Conservation (phyloP, 352 stramenopile genomes). For the Phytophthora brassicae region DNA sequence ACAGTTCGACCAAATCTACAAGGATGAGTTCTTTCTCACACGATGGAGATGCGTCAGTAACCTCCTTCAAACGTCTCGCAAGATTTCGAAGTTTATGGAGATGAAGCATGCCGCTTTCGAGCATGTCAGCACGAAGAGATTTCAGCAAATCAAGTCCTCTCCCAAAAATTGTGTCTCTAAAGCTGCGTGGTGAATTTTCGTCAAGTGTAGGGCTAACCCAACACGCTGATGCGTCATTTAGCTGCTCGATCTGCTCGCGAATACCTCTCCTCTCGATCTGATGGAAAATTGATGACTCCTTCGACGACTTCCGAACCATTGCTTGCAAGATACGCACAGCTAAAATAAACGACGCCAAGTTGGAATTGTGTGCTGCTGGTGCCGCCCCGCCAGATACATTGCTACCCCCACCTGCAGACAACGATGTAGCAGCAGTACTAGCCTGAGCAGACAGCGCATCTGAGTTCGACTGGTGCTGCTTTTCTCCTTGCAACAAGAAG, state of each 20-base stretch:
- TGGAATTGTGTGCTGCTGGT: constrained; percentile 32
- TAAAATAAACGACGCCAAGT: constrained; percentile 67
- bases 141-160: constrained; percentile 54
- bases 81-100: constrained; percentile 78
- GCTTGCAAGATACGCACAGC: constrained; percentile 74
- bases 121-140: constrained; percentile 62
- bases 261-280: constrained; percentile 85
- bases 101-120: constrained; percentile 76
- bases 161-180: constrained; percentile 56
- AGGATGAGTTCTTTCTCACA: constrained; percentile 58
- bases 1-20: constrained; percentile 74
- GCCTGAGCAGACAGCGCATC: background rate
- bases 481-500: constrained; percentile 62
- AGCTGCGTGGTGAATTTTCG: constrained; percentile 3
- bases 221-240: constrained; percentile 46
- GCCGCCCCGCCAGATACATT: background rate
- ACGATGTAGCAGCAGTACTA: background rate
- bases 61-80: constrained; percentile 52
- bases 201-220: constrained; percentile 31
- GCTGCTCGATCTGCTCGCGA: constrained; percentile 65
- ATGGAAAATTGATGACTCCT: constrained; percentile 64
- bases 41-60: constrained; percentile 27
- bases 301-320: constrained; percentile 60
- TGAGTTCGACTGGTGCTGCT: constrained; percentile 13
- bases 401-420: background rate